Conservation (phyloP, 208 protist genomes). For the Leptomonas seymouri region DNA sequence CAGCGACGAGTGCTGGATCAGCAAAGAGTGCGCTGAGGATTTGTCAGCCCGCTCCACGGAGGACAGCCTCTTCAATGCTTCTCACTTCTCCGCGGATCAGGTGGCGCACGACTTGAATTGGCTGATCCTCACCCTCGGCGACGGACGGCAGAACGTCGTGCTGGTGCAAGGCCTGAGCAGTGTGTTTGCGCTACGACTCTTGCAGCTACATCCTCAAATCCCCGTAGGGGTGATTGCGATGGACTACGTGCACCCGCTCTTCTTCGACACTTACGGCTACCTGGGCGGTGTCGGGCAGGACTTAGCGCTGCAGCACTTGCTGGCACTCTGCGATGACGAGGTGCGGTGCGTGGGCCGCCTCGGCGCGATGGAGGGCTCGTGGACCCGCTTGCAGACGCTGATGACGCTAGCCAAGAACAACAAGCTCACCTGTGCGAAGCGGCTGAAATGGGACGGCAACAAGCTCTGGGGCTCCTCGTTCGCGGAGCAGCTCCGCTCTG, state of each 20-base stretch:
- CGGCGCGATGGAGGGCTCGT: conserved; percentile 48
- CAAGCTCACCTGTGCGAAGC: conserved; percentile 47
- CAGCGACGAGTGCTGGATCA: conserved; percentile 39
- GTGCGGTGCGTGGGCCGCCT: conserved; percentile 42
- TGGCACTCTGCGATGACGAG: conserved; percentile 44
- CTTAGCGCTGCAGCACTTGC: conserved; percentile 40
- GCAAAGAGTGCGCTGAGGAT: conserved; percentile 36
- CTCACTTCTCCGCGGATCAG: conserved; percentile 40
- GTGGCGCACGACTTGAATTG: conserved; percentile 50
- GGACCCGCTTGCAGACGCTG: conserved; percentile 38
- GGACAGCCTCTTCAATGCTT: conserved; percentile 19
- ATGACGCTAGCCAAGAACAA: conserved; percentile 28
- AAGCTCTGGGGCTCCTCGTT: conserved; percentile 17
- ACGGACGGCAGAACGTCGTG: conserved; percentile 45
- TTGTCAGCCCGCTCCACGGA: conserved; percentile 11
- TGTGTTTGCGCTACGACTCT: conserved; percentile 40
- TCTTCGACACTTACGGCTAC: conserved; percentile 38
- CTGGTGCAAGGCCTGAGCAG: conserved; percentile 49
- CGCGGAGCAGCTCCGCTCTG: conserved; percentile 24
- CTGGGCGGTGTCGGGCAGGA: conserved; percentile 38
- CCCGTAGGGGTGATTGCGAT: conserved; percentile 41
- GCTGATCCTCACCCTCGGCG: conserved; percentile 35
- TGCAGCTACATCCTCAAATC: conserved; percentile 21
- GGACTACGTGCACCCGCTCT: conserved; percentile 39
- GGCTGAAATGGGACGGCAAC: conserved; percentile 40